Base-by-base conservation (phyloP, 1,139 yeast genomes). In the Saccharomyces hybrid region DNA sequence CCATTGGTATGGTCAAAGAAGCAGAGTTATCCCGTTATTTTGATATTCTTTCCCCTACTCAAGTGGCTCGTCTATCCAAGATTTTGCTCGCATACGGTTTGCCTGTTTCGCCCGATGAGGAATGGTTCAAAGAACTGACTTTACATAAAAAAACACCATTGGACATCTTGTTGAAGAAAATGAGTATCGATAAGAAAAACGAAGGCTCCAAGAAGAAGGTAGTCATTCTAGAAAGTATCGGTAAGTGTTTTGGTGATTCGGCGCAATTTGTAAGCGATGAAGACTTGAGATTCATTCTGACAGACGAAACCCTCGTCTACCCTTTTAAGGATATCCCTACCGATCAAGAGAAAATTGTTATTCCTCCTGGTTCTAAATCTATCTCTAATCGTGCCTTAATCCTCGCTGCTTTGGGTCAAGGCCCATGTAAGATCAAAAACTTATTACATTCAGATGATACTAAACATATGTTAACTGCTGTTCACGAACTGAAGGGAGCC, bases 321-420 rank as follows among this genome's bases (percentile, higher is more conserved):
- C 81, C 85, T 50, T 82, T 84, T 64, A 71, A 71, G 23, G 62
- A 66, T 1, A 53, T 59, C 34, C 70, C 78, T 9, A 80, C 83
- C 2, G 60, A 72, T 20, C 72, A 79, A 41, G 75, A 75, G 1
- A 66, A 70, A 41, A 63, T 69, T 5, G 77, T 93, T 48, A 76
- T 78, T 30, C 99, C 99, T 28, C 99, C 99, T 9, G 99, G 99
- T 1, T 93, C 98, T 4, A 93, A 93, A 70, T 91, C 98, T 2
- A 93, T 93, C 59, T 90, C 98, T n/a, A 93, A 93, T 70, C 83
- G 99, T 69, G 99, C 98, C 6, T 78, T 93, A 60, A 82, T 93
- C 20, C 76, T 93, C 61, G 98, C 99, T 49, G 96, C 99, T 28
- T 78, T 93, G 59, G 96, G 97, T 59, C 74, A 79, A 53, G 98